These are phyloP conservation scores for Leccinum olivaceopallidum DNA, from an alignment of 768 basidiomycete genomes.

Conservation along the genomic window DNA sequence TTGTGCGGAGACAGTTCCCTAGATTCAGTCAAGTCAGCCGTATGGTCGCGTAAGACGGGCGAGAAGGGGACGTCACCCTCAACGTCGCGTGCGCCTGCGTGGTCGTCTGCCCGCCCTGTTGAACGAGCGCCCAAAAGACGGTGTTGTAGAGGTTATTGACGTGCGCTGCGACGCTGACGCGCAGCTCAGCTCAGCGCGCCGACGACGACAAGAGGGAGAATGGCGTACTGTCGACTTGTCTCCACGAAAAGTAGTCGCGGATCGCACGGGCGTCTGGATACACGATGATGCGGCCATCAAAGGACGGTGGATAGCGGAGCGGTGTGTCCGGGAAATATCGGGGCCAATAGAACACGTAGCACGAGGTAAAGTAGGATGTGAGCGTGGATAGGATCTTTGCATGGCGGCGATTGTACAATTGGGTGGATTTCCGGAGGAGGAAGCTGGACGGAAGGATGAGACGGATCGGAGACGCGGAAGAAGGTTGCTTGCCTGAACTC, in stretches of 20 bases:
- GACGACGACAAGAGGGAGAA: not conserved
- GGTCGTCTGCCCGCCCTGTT: constrained; percentile 74
- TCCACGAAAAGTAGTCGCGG: constrained; percentile 93
- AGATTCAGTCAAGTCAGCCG: constrained; percentile 12
- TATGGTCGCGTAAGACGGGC: not conserved
- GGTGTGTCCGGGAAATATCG: constrained; percentile 72
- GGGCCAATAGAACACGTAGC: constrained; percentile 86
- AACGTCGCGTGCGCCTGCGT: constrained; percentile 82
- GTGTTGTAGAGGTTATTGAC: constrained; percentile 99
- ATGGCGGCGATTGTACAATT: constrained; percentile 81
- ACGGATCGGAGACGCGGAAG: not conserved
- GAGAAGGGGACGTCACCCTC: constrained; percentile 45
- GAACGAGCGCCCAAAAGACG: constrained; percentile 90
- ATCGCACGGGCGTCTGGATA: constrained; percentile 76
- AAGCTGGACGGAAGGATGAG: constrained; percentile 55
- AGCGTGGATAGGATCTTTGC: constrained; percentile 86
- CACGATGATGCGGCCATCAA: constrained; percentile 85
- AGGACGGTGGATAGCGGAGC: constrained; percentile 83
- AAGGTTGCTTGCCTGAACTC: constrained; percentile 76
- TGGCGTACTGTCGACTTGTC: constrained; percentile 89
- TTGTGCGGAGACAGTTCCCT: constrained; percentile 88
- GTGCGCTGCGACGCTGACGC: constrained; percentile 62
- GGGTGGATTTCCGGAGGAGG: constrained; percentile 71
- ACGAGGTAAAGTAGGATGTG: constrained; percentile 87
- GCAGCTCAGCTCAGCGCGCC: not conserved